Evolutionary conservation across 1,139 yeast species (phyloP).

Genomic region (Suhomyces panamericanus): DNA sequence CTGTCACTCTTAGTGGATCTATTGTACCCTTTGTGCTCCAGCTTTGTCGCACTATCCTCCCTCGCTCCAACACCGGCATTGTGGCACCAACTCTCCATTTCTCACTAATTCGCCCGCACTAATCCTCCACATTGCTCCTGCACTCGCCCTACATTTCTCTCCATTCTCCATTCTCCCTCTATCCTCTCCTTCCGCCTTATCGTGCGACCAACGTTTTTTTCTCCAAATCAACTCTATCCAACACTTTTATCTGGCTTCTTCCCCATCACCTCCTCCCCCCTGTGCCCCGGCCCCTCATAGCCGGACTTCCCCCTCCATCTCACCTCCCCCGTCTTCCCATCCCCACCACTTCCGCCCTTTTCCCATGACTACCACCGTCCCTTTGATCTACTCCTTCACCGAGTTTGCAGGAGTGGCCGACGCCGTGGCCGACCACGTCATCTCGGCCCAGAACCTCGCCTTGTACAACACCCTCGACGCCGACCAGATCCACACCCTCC

Average conservation of each 20-base stretch:
- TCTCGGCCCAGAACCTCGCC: constrained; percentile 75
- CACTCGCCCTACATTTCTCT: not conserved
- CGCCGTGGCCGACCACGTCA: constrained; percentile 88
- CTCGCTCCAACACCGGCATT: too few relatives aligned
- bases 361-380: constrained; percentile 86
- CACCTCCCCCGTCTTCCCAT: not conserved
- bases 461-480: constrained; percentile 52
- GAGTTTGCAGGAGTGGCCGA: constrained; percentile 89
- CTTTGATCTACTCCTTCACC: constrained; percentile 86
- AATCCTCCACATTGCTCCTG: too few relatives aligned
- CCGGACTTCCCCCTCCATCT: too few relatives aligned
- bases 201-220: constrained; percentile 9
- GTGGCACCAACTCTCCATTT: too few relatives aligned
- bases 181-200: not conserved
- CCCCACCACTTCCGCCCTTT: not conserved
- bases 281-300: too few relatives aligned
- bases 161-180: not conserved
- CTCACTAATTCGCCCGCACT: too few relatives aligned
- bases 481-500: constrained; percentile 32
- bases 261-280: not conserved
- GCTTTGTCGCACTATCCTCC: too few relatives aligned
- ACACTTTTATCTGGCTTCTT: not conserved
- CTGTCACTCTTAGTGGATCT: too few relatives aligned
- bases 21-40: too few relatives aligned
- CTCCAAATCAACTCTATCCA: constrained; percentile 1